Base-by-base conservation (phyloP, 306 rosid genomes). In the Morella rubra region DNA sequence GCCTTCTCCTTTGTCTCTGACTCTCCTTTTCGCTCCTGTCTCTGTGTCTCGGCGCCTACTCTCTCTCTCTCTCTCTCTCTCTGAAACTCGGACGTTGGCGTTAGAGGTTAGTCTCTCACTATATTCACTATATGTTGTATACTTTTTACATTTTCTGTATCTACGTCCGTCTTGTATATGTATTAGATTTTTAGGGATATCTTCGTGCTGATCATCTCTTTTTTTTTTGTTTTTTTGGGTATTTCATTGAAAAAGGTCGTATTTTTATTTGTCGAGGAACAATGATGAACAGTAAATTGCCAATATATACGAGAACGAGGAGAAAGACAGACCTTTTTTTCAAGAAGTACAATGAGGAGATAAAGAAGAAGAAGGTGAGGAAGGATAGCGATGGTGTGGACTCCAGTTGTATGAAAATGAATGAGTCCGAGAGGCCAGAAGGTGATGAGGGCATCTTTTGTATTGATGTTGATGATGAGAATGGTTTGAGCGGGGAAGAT, bases 221-320 rank as follows among this genome's bases (percentile, higher is more conserved):
- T 27, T 27, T 27, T 1, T 1, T 27, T 27, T 27, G 0, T 27
- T 27, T 27, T 27, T 27, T 27, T 27, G 32, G 32, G 32, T 27
- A 27, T 27, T 27, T 27, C 32, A 27, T 27, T 27, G 32, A 27
- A 27, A 27, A 27, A 27, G 32, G 32, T 27, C 32, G 32, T 27
- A 27, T 27, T 27, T 27, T 27, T 27, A 27, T 27, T 61, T 64
- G 32, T 22, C 13, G 12, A 7, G 75, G n/a, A 68, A 1, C n/a
- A n/a, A 60, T 78, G 81, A 32, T 78, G 5, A 72, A 71, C 19
- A 71, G 47, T 14, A 49, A 53, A 9, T 47, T 79, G 46, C 78
- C 77, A 0, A 40, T 80, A 3, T 64, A 79, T 37, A 66, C 61
- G 62, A 80, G 87, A 54, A 84, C 87, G 7, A 73, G 84, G 80